phyloP scores from a whole-genome alignment of 768 basidiomycete genomes.

The Suillus variegatus region DNA sequence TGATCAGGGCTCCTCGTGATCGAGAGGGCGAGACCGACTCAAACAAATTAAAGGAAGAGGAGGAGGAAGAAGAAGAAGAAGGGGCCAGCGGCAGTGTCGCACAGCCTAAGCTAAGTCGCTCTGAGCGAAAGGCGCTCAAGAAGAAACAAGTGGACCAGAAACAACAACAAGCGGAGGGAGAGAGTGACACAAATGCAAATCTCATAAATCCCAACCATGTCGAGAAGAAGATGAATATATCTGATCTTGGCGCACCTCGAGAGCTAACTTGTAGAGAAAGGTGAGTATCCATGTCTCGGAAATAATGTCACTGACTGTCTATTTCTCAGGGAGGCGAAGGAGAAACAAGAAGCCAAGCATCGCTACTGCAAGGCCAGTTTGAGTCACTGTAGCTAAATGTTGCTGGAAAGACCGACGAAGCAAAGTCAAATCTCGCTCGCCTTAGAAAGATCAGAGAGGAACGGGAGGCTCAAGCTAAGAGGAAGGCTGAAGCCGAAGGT shows the following conservation, averaged over 20 bases:
- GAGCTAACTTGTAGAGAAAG: constrained; percentile 67
- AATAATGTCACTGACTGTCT: neutral
- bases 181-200: constrained; percentile 64
- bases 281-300: constrained; percentile 34
- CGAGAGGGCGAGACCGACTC: constrained; percentile 38
- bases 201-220: constrained; percentile 81
- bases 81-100: constrained; percentile 28
- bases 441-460: constrained; percentile 85
- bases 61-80: constrained; percentile 38
- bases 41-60: constrained; percentile 40
- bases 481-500: constrained; percentile 91
- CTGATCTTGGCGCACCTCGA: constrained; percentile 66
- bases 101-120: constrained; percentile 64
- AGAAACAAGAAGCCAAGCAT: constrained; percentile 88
- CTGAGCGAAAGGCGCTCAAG: constrained; percentile 79
- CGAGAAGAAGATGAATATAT: constrained; percentile 71
- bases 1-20: constrained; percentile 37
- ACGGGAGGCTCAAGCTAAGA: constrained; percentile 84
- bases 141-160: constrained; percentile 65
- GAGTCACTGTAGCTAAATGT: constrained; percentile 53
- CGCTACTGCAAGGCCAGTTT: constrained; percentile 77
- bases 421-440: constrained; percentile 84
- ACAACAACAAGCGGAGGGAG: constrained; percentile 41
- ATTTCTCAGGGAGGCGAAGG: constrained; percentile 78
- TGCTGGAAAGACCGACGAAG: constrained; percentile 88